Evolutionary conservation across 2,329 filamentous ascomycete species (phyloP), one percentile per base, ranked within the genome.

Genomic region (Fusarium sambucinum): DNA sequence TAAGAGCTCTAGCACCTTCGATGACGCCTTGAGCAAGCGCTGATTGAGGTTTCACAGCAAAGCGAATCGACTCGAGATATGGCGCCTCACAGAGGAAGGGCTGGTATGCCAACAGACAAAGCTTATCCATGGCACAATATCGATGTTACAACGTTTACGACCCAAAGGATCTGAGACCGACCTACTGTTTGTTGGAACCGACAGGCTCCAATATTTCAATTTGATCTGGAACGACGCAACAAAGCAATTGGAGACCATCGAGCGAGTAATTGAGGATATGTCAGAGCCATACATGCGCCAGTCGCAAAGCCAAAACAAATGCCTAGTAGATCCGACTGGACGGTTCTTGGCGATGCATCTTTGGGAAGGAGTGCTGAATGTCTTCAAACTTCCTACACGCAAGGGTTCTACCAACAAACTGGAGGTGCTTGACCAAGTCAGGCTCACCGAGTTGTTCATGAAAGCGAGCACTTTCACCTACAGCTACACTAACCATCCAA

Each of bases 181-280:
- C 72, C 88, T 97, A 65, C 87, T 99, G 63, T 97, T 99, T 76
- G 87, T 99, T 59, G 95, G 94, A 50, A 99, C 96, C 46, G 92
- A 97, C 76, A 89, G 92, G 56, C 92, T 92, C 72, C 90, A 94
- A 74, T 98, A 97, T 81, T 97, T 98, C 78, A 97, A 93, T 3
- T 79, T 97, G 21, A 89, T 86, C 17, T 99, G 96, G 94, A 89
- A 97, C 72, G 74, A 85, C 1, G 79, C 86, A 76, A 82, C 75
- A 6, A 79, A 79, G 21, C 77, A 82, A 59, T 78, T 90, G 4
- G 82, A 86, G 11, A 87, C 84, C 0, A 76, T 85, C 23, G 81
- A 85, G 71, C 81, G 85, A 73, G 73, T 80, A 2, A 85, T 87
- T 40, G 79, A 83, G 40, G 87, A 90, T 65, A 74, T 80, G 2